phyloP scores from a whole-genome alignment of 2,329 filamentous ascomycete species.

The Alternaria hordeiaustralica region DNA sequence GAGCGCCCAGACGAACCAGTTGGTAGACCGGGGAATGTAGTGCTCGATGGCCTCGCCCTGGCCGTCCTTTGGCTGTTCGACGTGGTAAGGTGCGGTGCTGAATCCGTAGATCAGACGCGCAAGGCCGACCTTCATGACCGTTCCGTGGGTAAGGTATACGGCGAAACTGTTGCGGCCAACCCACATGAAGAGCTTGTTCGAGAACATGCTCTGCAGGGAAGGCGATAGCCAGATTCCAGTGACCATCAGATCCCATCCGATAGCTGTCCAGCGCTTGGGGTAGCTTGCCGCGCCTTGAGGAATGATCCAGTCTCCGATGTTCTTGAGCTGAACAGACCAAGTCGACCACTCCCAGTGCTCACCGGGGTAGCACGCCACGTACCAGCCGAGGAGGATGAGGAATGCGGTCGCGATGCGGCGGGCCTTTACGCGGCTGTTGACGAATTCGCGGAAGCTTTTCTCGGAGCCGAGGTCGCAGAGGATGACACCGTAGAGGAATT shows the following conservation, averaged over 20 bases:
- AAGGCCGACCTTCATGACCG: constrained; percentile 59
- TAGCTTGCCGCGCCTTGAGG: constrained; percentile 56
- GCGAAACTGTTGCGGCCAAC: constrained; percentile 63
- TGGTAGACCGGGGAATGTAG: constrained; percentile 52
- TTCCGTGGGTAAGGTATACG: constrained; percentile 63
- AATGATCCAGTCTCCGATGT: constrained; percentile 54
- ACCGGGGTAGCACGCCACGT: constrained; percentile 58
- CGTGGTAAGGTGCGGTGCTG: constrained; percentile 52
- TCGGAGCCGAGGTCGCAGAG: constrained; percentile 60
- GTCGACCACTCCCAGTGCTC: constrained; percentile 57
- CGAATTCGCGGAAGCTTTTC: constrained; percentile 54
- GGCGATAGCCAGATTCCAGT: constrained; percentile 61
- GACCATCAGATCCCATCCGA: constrained; percentile 58
- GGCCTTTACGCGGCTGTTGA: constrained; percentile 45
- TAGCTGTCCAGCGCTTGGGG: constrained; percentile 52
- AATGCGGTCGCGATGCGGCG: constrained; percentile 49
- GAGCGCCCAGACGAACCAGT: constrained; percentile 49
- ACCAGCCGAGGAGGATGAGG: constrained; percentile 54
- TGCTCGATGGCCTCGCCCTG: constrained; percentile 48
- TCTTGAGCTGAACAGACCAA: constrained; percentile 57
- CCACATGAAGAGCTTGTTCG: constrained; percentile 60
- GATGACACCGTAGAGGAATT: constrained; percentile 60
- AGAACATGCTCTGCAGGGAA: constrained; percentile 56
- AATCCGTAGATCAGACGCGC: constrained; percentile 62
- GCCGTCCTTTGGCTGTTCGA: constrained; percentile 49